These are phyloP conservation scores for Celoporthe dispersa DNA, from an alignment of 2,329 filamentous ascomycete genomes.

Conservation along the genomic window DNA sequence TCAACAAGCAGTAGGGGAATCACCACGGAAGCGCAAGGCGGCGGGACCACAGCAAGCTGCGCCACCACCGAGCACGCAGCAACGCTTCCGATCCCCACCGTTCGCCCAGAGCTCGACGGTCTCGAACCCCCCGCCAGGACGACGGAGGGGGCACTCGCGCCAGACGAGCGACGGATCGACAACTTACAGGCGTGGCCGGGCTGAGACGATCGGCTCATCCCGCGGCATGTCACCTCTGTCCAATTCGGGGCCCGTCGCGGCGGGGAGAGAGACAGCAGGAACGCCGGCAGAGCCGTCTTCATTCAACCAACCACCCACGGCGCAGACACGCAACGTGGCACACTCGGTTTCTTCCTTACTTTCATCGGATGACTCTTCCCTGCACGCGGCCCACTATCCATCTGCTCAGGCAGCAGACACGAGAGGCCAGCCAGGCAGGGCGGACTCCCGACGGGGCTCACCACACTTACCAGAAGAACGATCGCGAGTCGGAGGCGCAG, in stretches of 20 bases:
- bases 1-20: constrained; percentile 68
- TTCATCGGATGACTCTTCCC: constrained; percentile 46
- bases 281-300: constrained; percentile 35
- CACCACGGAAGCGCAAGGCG: constrained; percentile 85
- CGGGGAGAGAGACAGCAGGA: constrained; percentile 38
- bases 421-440: constrained; percentile 35
- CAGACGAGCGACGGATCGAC: constrained; percentile 64
- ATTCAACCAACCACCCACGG: constrained; percentile 30
- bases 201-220: constrained; percentile 41
- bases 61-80: constrained; percentile 50
- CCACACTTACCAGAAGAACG: constrained; percentile 42
- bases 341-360: constrained; percentile 52
- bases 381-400: constrained; percentile 33
- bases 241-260: constrained; percentile 38
- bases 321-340: constrained; percentile 39
- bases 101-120: constrained; percentile 56
- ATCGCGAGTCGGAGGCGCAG: constrained; percentile 40
- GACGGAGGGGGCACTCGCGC: constrained; percentile 64
- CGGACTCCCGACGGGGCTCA: constrained; percentile 39
- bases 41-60: constrained; percentile 56
- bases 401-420: constrained; percentile 34
- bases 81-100: constrained; percentile 57
- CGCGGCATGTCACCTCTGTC: constrained; percentile 44
- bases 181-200: constrained; percentile 43
- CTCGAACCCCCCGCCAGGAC: constrained; percentile 56